phyloP scores from a whole-genome alignment of 805 yeast genomes.

The Zygosaccharomyces lentus region DNA sequence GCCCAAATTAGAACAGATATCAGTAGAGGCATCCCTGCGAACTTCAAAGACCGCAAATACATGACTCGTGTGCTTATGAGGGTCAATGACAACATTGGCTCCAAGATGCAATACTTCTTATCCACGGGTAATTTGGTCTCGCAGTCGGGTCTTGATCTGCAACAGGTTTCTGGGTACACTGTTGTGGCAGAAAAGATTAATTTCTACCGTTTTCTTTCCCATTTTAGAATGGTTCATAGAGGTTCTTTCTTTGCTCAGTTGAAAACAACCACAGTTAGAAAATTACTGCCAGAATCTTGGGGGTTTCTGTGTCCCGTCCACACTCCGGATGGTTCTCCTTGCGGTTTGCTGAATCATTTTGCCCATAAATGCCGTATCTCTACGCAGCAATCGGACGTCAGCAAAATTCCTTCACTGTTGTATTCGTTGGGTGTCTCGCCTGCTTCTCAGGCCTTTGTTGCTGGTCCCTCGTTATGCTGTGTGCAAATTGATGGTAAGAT shows the following conservation, averaged over 20 bases:
- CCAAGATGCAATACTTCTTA: conserved; percentile 86
- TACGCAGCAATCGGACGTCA: conserved; percentile 69
- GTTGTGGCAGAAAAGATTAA: conserved; percentile 98
- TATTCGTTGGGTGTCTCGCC: conserved; percentile 76
- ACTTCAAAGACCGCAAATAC: conserved; percentile 79
- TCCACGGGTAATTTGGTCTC: conserved; percentile 97
- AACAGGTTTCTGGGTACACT: conserved; percentile 96
- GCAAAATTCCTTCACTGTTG: conserved; percentile 61
- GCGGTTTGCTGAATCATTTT: conserved; percentile 95
- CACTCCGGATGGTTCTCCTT: conserved; percentile 99
- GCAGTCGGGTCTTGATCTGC: conserved; percentile 95
- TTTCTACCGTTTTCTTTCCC: conserved; percentile 95
- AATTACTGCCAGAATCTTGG: conserved; percentile 96
- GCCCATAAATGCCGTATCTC: conserved; percentile 91
- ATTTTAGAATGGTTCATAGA: conserved; percentile 98
- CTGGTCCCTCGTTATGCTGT: conserved; percentile 85
- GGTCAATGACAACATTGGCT: conserved; percentile 90
- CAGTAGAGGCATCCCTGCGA: conserved; percentile 72
- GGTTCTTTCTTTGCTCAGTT: conserved; percentile 98
- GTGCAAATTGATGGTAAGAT: conserved; percentile 91
- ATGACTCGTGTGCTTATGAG: conserved; percentile 73
- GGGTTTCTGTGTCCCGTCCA: conserved; percentile 98
- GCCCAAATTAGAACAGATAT: conserved; percentile 76
- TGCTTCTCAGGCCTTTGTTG: conserved; percentile 64
- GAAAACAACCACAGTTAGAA: conserved; percentile 96